Base-by-base conservation (phyloP, 169 alveolate species). In the Eimeria falciformis region DNA sequence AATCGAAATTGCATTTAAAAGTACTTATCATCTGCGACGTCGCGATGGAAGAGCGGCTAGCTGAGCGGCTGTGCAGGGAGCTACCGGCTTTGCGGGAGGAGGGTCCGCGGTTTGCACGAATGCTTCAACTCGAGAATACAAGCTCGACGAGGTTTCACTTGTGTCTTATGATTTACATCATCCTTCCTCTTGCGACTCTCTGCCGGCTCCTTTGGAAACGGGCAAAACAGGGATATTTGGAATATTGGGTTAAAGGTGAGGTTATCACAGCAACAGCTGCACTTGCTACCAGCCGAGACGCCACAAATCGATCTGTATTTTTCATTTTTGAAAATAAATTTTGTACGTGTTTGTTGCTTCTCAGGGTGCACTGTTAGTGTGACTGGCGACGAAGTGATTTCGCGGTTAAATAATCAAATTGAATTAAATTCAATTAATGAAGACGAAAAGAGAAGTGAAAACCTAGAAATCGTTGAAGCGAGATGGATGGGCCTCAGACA, bases 401-500 rank as follows among this genome's bases (percentile, higher is more conserved):
- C 69, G 69, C 25, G 69, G 3, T 43, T 73, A 9, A 73, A 21
- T 0, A 37, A 43, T 3, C 50, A 21, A 14, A 4, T 4, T 2
- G 79, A 9, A 33, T 25, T 33, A 6, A 7, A 33, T 14, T n/a
- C 4, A 23, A 27, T 12, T 14, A 27, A 29, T 18, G 87, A 27
- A 50, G 12, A 5, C 23, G 66, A 25, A 0, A 23, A 17, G 14
- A 11, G 14, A 45, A 21, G 23, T 7, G 62, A 46, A 0, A 17
- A 46, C 21, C 27, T 77, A 5, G 50, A 77, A 27, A 23, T 77
- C 23, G 87, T 77, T 3, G 87, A 77, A 33, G 5, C 71, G n/a
- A 77, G 69, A 29, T 77, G 87, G 87, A 21, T 77, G 69, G 87
- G 87, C 0, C 69, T 77, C 0, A 45, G 46, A 50, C 87, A 77